Percentiles rank a stretch among this genome's conserved stretches.
Conservation (phyloP, 257 asterid species). For the Jaltomata sinuosa region DNA sequence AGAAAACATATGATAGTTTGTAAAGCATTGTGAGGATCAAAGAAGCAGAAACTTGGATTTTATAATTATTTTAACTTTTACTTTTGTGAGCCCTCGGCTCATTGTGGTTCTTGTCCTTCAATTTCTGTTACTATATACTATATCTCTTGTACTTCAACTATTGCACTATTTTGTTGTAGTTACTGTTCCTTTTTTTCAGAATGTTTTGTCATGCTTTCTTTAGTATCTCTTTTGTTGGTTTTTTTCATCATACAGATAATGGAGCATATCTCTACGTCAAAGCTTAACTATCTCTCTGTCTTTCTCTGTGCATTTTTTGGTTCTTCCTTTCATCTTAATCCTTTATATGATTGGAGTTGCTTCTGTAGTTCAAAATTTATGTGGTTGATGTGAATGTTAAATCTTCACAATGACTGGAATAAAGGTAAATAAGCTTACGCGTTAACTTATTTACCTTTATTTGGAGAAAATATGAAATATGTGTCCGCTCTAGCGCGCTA, state of each 20-base stretch:
- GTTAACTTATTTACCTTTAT: no score
- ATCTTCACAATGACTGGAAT: no score
- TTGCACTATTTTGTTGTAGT: background rate
- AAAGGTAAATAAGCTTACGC: no score
- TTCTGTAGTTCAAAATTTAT: no score
- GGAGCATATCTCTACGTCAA: background rate
- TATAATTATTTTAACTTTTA: background rate
- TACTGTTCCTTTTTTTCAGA: background rate
- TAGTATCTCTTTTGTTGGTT: background rate
- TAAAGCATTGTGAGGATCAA: background rate
- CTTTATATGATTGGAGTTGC: background rate
- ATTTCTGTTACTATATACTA: no score
- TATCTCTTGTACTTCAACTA: no score
- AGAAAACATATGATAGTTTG: background rate
- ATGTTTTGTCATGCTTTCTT: background rate
- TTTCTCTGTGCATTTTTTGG: background rate
- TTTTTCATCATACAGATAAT: background rate
- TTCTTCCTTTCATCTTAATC: background rate
- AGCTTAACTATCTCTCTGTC: background rate
- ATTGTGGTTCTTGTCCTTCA: no score
- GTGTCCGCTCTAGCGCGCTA: background rate
- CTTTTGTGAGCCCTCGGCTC: background rate
- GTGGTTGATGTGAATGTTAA: no score
- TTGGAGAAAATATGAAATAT: background rate
- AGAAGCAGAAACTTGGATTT: background rate